Conservation (phyloP, 225 moss, liverwort and hornwort genomes). For the Polytrichum formosum region DNA sequence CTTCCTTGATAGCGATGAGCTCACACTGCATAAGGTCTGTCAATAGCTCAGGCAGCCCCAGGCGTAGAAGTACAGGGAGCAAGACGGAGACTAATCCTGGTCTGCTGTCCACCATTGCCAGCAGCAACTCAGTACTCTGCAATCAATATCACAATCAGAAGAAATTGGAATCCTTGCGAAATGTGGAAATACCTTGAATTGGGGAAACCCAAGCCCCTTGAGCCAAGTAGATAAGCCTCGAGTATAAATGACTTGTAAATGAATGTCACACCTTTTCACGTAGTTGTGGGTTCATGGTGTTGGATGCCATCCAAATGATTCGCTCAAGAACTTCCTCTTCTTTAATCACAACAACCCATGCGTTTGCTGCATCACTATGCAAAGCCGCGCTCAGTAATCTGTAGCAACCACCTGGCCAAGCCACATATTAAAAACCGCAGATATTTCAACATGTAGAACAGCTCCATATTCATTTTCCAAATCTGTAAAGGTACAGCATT, state of each 20-base stretch:
- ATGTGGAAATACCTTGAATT: constrained; percentile 8
- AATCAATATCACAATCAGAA: background rate
- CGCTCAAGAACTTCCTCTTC: constrained; percentile 64
- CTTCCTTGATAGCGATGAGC: constrained; percentile 62
- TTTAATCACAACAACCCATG: constrained; percentile 64
- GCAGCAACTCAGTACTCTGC: constrained; percentile 84
- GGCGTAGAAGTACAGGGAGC: constrained; percentile 64
- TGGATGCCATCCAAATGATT: constrained; percentile 82
- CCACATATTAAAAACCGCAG: constrained; percentile 12
- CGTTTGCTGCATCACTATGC: constrained; percentile 72
- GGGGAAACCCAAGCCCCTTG: background rate
- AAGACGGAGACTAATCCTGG: constrained; percentile 65
- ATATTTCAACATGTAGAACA: background rate
- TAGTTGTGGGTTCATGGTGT: constrained; percentile 82
- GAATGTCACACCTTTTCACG: constrained; percentile 63
- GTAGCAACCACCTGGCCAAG: constrained; percentile 29
- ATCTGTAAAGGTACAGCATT: too few relatives aligned
- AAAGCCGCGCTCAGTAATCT: constrained; percentile 93
- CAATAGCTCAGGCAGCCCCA: constrained; percentile 73
- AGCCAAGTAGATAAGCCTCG: too few relatives aligned
- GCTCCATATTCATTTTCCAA: too few relatives aligned
- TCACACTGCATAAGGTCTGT: constrained; percentile 70
- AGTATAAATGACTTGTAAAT: background rate
- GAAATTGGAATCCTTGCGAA: background rate
- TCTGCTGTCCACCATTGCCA: constrained; percentile 85